A percentile compares a stretch with the other conserved stretches of the same genome.
Evolutionary conservation across 2,329 filamentous ascomycete genomes (phyloP).

Genomic region (Sporothrix pseudoabietina): DNA sequence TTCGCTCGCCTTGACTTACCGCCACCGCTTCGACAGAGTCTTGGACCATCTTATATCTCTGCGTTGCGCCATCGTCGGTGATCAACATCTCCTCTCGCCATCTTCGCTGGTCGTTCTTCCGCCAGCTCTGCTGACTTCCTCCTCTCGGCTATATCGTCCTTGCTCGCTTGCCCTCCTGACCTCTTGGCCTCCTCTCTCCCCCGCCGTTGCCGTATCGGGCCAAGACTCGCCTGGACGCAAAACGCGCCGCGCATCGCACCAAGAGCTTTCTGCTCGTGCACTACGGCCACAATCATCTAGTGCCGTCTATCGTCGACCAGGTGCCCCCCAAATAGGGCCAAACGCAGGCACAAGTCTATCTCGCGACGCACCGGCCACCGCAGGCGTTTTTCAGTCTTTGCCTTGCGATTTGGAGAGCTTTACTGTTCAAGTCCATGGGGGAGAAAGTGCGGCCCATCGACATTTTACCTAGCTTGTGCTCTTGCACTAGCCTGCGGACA

Average conservation of each 20-base stretch:
- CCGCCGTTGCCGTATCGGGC: background rate
- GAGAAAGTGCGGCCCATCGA: background rate
- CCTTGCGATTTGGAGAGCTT: background rate
- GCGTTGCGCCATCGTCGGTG: background rate
- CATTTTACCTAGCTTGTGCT: slow-evolving; percentile 15
- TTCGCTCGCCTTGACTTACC: background rate
- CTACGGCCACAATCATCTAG: slow-evolving; percentile 1
- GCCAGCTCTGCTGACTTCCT: background rate
- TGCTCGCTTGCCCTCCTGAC: background rate
- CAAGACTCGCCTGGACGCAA: background rate
- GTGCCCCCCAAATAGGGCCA: background rate
- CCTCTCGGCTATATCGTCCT: background rate
- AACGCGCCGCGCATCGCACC: background rate
- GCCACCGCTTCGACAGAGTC: background rate
- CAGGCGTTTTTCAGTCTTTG: background rate
- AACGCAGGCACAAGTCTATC: background rate
- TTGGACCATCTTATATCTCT: background rate
- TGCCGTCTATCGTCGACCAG: background rate
- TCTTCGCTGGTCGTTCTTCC: background rate
- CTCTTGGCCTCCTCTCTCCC: background rate
- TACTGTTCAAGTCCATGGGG: background rate
- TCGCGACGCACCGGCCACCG: slow-evolving; percentile 13
- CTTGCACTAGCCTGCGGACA: slow-evolving; percentile 27
- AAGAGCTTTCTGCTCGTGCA: background rate
- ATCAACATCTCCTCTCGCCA: background rate